Evolutionary conservation across 2,329 filamentous ascomycete species (phyloP), one percentile per base, ranked within the genome.

Genomic region (Diplocarpon rosae): DNA sequence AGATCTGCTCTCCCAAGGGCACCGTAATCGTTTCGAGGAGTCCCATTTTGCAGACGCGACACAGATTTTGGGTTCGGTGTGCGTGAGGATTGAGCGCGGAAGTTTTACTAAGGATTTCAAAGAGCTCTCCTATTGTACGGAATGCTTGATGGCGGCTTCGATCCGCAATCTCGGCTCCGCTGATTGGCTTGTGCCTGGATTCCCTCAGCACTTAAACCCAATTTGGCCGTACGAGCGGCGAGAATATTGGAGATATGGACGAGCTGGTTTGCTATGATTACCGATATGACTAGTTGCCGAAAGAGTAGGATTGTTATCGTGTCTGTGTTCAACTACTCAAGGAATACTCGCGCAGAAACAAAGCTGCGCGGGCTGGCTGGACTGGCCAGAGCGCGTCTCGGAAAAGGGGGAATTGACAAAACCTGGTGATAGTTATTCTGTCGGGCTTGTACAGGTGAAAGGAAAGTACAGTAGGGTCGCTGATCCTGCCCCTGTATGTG

Each of bases 11-110:
- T 20, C 49, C 50, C 50, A 62, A 45, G 30, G 54, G 57, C 14
- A 43, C 52, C 6, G 54, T 47, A n/a, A 60, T 37, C 12, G 39
- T 35, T 45, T 61, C 59, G 33, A 60, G 52, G 39, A 61, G 29
- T 28, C 59, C 58, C 59, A 61, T 61, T 36, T 42, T 46, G 47
- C 14, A 41, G 33, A 38, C 34, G 41, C 17, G 39, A 46, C 16
- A 32, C 34, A 15, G 30, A 17, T 28, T 13, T 15, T n/a, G n/a
- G n/a, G 33, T 15, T n/a, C n/a, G n/a, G 37, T 27, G 42, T 29
- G 27, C 31, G 37, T 16, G 29, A 42, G 32, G 33, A 35, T 37
- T 38, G 32, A 34, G 29, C 17, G 34, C 17, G 34, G 11, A 37
- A 24, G 27, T 37, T 42, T 39, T 34, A 34, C 20, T 20, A 36